phyloP scores from a whole-genome alignment of 257 asterid species.

The Schizonepeta tenuifolia region DNA sequence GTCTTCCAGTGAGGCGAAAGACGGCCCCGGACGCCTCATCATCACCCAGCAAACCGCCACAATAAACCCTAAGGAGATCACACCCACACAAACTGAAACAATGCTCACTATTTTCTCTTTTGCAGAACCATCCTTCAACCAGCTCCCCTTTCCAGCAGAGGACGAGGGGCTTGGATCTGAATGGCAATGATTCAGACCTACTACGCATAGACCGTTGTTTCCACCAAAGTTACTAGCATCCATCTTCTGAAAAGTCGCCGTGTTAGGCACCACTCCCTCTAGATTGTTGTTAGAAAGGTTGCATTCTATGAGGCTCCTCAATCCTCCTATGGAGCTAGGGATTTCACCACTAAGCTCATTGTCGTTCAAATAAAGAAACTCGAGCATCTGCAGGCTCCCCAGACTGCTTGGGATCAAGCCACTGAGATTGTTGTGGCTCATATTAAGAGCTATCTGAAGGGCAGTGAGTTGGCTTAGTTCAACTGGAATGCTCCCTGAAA shows the following conservation, averaged over 20 bases:
- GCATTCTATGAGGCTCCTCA: constrained; percentile 72
- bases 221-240: constrained; percentile 73
- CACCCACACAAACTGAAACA: constrained; percentile 59
- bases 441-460: constrained; percentile 79
- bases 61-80: constrained; percentile 55
- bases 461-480: constrained; percentile 74
- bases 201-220: constrained; percentile 57
- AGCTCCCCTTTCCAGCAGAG: constrained; percentile 35
- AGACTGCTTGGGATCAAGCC: constrained; percentile 67
- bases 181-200: constrained; percentile 45
- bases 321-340: constrained; percentile 69
- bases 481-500: constrained; percentile 65
- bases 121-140: constrained; percentile 51
- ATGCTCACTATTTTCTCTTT: constrained; percentile 61
- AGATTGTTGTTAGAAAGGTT: constrained; percentile 80
- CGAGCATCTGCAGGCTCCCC: constrained; percentile 84
- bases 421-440: constrained; percentile 67
- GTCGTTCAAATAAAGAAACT: constrained; percentile 68
- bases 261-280: constrained; percentile 71
- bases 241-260: constrained; percentile 68
- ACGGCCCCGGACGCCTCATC: constrained; percentile 41
- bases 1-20: constrained; percentile 52
- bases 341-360: constrained; percentile 79
- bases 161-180: constrained; percentile 39
- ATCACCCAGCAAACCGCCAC: constrained; percentile 56